Percentiles rank a stretch among this genome's conserved stretches.
phyloP scores from a whole-genome alignment of 1,139 yeast species.

The Kluyveromyces sp. region DNA sequence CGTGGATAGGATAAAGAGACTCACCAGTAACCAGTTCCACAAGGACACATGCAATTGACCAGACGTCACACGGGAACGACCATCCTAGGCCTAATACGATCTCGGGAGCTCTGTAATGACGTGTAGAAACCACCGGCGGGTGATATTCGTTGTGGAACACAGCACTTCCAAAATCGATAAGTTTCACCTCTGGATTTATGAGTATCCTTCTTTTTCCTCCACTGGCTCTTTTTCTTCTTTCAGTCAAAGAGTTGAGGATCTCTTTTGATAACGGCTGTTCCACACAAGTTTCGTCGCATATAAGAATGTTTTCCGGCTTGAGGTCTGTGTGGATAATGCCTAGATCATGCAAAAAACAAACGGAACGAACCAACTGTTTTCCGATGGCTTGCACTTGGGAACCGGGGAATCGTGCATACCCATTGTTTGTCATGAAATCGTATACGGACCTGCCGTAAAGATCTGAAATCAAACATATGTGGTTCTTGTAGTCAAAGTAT shows the following conservation, averaged over 20 bases:
- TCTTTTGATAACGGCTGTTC: conserved; percentile 24
- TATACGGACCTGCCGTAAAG: conserved; percentile 76
- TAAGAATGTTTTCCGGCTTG: conserved; percentile 85
- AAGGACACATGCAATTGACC: conserved; percentile 94
- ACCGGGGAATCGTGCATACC: conserved; percentile 68
- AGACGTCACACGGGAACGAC: conserved; percentile 87
- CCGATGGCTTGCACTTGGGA: conserved; percentile 83
- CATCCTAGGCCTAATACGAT: conserved; percentile 90
- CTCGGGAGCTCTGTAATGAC: conserved; percentile 97
- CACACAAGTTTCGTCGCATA: conserved; percentile 50
- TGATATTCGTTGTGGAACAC: conserved; percentile 92
- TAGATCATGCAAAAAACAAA: conserved; percentile 82
- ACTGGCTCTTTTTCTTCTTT: conserved; percentile 31
- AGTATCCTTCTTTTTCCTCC: conserved; percentile 43
- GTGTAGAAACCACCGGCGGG: conserved; percentile 81
- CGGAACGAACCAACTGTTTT: conserved; percentile 76
- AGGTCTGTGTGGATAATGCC: conserved; percentile 89
- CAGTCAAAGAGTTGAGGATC: conserved; percentile 20
- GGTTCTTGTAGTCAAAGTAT: conserved; percentile 89
- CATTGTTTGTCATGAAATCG: conserved; percentile 78
- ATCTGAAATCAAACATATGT: conserved; percentile 90
- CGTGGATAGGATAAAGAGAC: conserved; percentile 91
- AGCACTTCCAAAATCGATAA: conserved; percentile 95
- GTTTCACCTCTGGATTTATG: conserved; percentile 71
- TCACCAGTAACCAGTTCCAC: conserved; percentile 94